A percentile compares a stretch with the other conserved stretches of the same genome.
Conservation (phyloP, 2,329 filamentous ascomycete species). For the Rugonectria rugulosa region DNA sequence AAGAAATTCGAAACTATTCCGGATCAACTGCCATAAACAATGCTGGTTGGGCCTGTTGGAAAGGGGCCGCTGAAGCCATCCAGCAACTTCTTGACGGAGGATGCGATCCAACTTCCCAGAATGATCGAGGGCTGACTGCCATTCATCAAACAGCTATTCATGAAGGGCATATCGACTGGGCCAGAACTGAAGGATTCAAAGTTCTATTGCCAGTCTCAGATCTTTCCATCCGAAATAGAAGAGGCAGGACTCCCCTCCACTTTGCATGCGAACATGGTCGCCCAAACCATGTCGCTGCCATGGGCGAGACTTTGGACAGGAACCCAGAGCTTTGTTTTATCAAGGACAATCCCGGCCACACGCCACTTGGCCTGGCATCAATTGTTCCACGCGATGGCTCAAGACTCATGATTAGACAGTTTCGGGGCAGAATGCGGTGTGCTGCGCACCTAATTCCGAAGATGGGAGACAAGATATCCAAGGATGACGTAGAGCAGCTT, state of each 20-base stretch:
- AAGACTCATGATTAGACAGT: neutral
- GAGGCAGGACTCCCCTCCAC: neutral
- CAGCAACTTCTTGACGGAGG: neutral
- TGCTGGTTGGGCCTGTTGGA: conserved; percentile 1
- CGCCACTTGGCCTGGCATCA: neutral
- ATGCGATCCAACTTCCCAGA: neutral
- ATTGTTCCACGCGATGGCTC: neutral
- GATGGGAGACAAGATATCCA: neutral
- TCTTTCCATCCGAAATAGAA: neutral
- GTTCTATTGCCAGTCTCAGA: neutral
- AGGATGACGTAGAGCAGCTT: neutral
- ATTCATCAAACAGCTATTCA: neutral
- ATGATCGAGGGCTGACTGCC: neutral
- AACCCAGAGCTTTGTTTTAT: neutral
- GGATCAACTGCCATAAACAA: neutral
- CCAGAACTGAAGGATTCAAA: neutral
- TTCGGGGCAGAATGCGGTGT: neutral
- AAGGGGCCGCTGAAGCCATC: neutral
- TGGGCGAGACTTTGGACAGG: neutral
- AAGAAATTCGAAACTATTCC: no score
- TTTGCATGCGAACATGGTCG: neutral
- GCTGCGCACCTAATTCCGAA: neutral
- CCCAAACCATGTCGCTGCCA: neutral
- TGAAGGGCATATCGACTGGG: neutral
- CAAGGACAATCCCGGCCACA: neutral